A percentile compares a stretch with the other conserved stretches of the same genome.
These are phyloP conservation scores for Talaromyces sp. DNA, from an alignment of 2,329 filamentous ascomycete genomes.

Conservation along the genomic window DNA sequence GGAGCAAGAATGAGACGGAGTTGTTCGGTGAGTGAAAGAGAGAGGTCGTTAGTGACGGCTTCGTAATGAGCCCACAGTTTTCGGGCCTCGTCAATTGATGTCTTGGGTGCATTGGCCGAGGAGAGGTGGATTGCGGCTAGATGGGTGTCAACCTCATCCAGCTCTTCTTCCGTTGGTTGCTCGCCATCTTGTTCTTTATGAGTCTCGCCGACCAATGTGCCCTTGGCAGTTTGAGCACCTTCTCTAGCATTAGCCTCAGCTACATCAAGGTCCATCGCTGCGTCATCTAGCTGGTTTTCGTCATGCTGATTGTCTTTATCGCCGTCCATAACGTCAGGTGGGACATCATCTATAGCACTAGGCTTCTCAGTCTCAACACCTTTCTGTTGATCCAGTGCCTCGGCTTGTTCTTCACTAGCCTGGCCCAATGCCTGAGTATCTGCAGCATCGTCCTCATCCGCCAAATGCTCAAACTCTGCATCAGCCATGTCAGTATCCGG, in stretches of 20 bases:
- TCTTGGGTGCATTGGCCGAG: conserved; percentile 46
- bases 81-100: conserved; percentile 60
- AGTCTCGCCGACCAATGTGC: conserved; percentile 39
- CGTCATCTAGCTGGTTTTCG: conserved; percentile 52
- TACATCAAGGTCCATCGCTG: conserved; percentile 38
- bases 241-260: conserved; percentile 41
- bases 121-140: conserved; percentile 72
- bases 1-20: conserved; percentile 93
- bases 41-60: conserved; percentile 76
- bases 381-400: conserved; percentile 83
- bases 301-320: conserved; percentile 36
- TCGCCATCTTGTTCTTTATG: conserved; percentile 33
- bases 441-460: conserved; percentile 75
- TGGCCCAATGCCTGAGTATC: conserved; percentile 90
- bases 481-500: conserved; percentile 69
- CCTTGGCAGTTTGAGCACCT: conserved; percentile 55
- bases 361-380: conserved; percentile 70
- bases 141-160: conserved; percentile 52
- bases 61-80: conserved; percentile 85
- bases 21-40: conserved; percentile 86
- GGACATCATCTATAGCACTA: conserved; percentile 54
- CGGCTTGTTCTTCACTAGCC: conserved; percentile 81
- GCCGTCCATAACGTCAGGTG: conserved; percentile 54
- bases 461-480: conserved; percentile 90
- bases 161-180: conserved; percentile 46